phyloP scores from a whole-genome alignment of 2,329 filamentous ascomycete genomes.

The Hysterium pulicare region DNA sequence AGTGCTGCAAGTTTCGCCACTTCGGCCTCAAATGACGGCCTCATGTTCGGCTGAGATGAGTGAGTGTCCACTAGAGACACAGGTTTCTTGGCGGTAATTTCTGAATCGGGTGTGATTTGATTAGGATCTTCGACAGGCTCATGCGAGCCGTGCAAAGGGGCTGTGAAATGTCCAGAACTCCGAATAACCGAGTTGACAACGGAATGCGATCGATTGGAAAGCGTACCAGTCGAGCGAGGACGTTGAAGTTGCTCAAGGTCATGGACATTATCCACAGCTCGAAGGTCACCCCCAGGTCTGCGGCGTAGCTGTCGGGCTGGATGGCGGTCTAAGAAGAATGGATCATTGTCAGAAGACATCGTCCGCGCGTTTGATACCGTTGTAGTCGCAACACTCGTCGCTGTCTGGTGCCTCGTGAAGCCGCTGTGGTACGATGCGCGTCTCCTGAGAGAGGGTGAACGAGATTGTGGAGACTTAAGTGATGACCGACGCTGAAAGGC shows the following conservation, averaged over 20 bases:
- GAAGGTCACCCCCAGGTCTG: slow-evolving; percentile 48
- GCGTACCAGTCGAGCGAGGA: slow-evolving; percentile 47
- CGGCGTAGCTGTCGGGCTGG: slow-evolving; percentile 42
- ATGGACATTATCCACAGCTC: slow-evolving; percentile 45
- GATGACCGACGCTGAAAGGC: slow-evolving; percentile 32
- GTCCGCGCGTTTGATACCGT: slow-evolving; percentile 21
- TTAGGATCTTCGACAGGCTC: slow-evolving; percentile 9
- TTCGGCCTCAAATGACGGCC: slow-evolving; percentile 80
- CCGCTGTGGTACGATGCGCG: slow-evolving; percentile 61
- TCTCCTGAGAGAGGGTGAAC: slow-evolving; percentile 46
- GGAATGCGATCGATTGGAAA: slow-evolving; percentile 43
- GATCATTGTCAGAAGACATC: slow-evolving; percentile 42
- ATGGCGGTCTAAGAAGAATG: slow-evolving; percentile 36
- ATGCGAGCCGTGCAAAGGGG: slow-evolving; percentile 11
- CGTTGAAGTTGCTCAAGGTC: slow-evolving; percentile 42
- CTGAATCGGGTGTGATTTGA: slow-evolving; percentile 6
- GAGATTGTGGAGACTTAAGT: slow-evolving; percentile 24
- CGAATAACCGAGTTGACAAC: slow-evolving; percentile 38
- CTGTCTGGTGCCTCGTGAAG: slow-evolving; percentile 48
- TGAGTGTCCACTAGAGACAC: slow-evolving; percentile 49
- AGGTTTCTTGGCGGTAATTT: slow-evolving; percentile 20
- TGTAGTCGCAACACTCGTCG: slow-evolving; percentile 61
- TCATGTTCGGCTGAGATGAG: slow-evolving; percentile 54
- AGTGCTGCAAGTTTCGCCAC: slow-evolving; percentile 84
- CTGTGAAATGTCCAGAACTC: slow-evolving; percentile 27